Conservation (phyloP, 139 green algal species). For the Chlamydomonas eustigma region DNA sequence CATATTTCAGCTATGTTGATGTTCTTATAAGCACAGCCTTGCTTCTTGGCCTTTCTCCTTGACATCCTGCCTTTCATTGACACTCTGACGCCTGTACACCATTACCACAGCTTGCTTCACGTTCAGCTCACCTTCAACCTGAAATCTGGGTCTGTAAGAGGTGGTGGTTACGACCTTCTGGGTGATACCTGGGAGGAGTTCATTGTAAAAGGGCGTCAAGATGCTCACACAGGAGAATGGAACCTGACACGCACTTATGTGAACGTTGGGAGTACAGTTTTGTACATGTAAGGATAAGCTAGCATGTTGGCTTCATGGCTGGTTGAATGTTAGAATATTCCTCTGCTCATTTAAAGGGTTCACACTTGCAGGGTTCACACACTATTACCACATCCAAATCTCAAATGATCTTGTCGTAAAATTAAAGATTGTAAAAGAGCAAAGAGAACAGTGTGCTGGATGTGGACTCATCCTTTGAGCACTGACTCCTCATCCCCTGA, state of each 20-base stretch:
- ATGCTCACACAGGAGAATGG: neutral
- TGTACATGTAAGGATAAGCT: slow-evolving; percentile 13
- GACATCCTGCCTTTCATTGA: neutral
- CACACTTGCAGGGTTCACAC: no score
- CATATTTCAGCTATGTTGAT: neutral
- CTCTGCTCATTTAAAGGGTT: no score
- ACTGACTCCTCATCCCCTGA: no score
- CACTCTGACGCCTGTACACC: no score
- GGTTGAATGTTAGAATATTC: no score
- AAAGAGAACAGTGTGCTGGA: no score
- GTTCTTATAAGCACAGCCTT: neutral
- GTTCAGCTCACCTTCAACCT: slow-evolving; percentile 3
- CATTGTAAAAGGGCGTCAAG: neutral
- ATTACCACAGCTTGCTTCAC: slow-evolving; percentile 8
- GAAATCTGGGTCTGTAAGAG: neutral
- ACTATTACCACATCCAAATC: no score
- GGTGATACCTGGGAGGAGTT: slow-evolving; percentile 5
- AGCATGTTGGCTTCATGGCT: no score
- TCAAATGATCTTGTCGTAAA: no score
- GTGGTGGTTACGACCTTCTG: neutral
- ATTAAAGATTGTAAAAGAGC: no score
- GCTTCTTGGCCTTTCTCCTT: neutral
- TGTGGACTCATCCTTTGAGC: no score
- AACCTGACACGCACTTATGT: slow-evolving; percentile 4
- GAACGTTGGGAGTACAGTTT: neutral